Base-by-base conservation (phyloP, 306 rosid species). In the Senna siamea region DNA sequence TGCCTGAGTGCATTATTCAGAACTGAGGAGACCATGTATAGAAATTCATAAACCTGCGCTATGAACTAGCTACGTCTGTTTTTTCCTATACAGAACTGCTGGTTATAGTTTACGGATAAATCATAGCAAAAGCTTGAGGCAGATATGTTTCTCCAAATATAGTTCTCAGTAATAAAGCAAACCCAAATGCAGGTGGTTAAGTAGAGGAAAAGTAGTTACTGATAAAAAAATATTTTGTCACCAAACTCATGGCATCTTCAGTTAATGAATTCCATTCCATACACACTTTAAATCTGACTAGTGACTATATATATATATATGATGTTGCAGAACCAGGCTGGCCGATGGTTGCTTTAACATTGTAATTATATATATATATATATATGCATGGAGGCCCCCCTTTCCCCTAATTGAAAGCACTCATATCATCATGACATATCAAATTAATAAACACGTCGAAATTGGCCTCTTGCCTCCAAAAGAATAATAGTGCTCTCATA, bases 321-420 rank as follows among this genome's bases (percentile, higher is more conserved):
- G 40, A 48, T 46, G 53, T 58, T 41, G 75, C 52, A 58, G 57
- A 73, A 69, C 80, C 77, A 70, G 81, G 67, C 56, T 66, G 77
- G 58, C 70, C 59, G 35, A 66, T 72, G 70, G 85, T 66, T 76
- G 52, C 75, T 57, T 30, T 46, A 43, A 47, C 65, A 50, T 70
- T 66, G 44, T 70, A 43, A 38, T 60, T 62, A 41, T 74, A 51
- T 62, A 73, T 72, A 51, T 72, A 11, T 56, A 62, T 70, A 12
- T n/a, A n/a, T 26, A 3, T 26, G 30, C 30, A 26, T 26, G 3
- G 30, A 26, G 30, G 30, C 30, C 30, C 30, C 30, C 30, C 30
- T 3, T 26, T 26, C 30, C 3, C 30, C 3, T 26, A 26, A 26
- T 26, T 26, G 59, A 56, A 56, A 70, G 57, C 63, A 55, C 47